A percentile compares a stretch with the other conserved stretches of the same genome.
These are phyloP conservation scores for Candida glaebosa DNA, from an alignment of 805 yeast genomes.

Conservation along the genomic window DNA sequence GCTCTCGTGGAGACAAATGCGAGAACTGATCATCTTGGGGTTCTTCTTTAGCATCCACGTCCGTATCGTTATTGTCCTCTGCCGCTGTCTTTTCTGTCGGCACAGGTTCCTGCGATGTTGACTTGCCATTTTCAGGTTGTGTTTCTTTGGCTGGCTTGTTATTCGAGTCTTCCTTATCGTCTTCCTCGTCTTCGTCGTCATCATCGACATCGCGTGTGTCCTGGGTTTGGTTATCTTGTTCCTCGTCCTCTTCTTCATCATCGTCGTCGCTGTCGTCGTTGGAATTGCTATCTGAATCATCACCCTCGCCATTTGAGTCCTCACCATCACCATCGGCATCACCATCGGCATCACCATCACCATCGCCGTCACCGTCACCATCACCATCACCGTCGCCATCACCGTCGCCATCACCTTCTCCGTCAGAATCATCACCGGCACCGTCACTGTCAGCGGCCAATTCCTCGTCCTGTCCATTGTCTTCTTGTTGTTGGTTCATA, in stretches of 20 bases:
- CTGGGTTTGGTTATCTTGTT: conserved; percentile 6
- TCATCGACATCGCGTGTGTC: conserved; percentile 7
- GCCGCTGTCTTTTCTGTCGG: no score
- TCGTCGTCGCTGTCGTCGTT: conserved; percentile 9
- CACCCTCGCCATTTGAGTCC: conserved; percentile 9
- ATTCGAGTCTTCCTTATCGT: conserved; percentile 2
- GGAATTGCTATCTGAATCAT: conserved; percentile 10
- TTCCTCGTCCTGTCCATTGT: conserved; percentile 17
- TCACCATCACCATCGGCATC: conserved; percentile 13
- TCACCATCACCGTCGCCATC: conserved; percentile 13
- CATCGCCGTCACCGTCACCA: conserved; percentile 13
- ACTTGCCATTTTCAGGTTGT: no score
- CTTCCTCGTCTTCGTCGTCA: conserved; percentile 1
- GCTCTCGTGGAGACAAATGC: conserved; percentile 18
- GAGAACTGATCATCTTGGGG: conserved; percentile 5
- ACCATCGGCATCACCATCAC: conserved; percentile 14
- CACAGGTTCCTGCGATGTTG: no score
- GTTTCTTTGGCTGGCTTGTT: conserved; percentile 4
- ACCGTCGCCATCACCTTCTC: conserved; percentile 13
- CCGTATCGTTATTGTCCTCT: not conserved
- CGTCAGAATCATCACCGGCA: conserved; percentile 16
- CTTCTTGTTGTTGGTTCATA: conserved; percentile 15
- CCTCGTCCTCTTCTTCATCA: conserved; percentile 10
- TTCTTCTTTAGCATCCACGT: not conserved
- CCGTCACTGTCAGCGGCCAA: conserved; percentile 14